Conservation (phyloP, 257 asterid genomes). For the Solanum sparsipilum region DNA sequence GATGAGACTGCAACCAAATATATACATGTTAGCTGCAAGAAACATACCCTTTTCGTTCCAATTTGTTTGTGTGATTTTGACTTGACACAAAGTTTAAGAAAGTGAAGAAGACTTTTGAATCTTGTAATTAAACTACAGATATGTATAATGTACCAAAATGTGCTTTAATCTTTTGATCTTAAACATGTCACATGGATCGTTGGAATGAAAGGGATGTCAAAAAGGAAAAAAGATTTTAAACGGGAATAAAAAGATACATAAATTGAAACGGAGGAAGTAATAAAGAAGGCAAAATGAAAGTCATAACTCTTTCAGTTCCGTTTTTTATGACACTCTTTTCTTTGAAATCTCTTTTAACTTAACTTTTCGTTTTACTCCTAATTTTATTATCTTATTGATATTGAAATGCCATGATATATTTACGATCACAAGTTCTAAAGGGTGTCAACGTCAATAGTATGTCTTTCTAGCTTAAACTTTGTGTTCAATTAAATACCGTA, state of each 20-base stretch:
- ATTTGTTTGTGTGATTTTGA: neutral
- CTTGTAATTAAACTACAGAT: neutral
- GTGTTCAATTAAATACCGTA: neutral
- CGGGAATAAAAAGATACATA: neutral
- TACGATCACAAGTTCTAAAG: neutral
- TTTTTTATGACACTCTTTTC: neutral
- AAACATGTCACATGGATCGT: neutral
- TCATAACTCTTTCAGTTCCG: neutral
- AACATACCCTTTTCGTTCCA: neutral
- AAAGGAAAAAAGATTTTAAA: neutral
- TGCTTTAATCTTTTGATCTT: neutral
- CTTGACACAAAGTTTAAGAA: neutral
- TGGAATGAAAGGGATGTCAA: neutral
- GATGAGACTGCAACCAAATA: conserved; percentile 58
- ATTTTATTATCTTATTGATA: neutral
- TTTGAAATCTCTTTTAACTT: neutral
- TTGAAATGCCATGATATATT: neutral
- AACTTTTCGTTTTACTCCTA: neutral
- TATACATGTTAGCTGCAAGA: neutral
- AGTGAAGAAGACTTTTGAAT: neutral
- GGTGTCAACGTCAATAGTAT: neutral
- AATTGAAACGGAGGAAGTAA: neutral
- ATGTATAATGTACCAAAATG: neutral
- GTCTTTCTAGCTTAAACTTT: neutral
- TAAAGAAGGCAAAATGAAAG: neutral